Evolutionary conservation across 116 monocot genomes (phyloP), one percentile per base, ranked within the genome.

Genomic region (Papilionanthe hybrid): DNA sequence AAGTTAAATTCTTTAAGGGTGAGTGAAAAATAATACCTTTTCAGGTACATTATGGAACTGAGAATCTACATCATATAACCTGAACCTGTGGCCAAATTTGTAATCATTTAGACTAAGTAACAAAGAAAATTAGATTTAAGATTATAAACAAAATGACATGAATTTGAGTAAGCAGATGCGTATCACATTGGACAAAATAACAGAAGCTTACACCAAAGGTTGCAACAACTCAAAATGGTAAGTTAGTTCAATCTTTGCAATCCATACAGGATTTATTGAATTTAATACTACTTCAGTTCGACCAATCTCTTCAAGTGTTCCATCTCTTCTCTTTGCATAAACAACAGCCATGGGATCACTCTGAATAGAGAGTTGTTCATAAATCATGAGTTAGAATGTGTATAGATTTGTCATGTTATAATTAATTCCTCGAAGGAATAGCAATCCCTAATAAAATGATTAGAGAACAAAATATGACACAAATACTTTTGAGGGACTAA

Each of bases 151-250:
- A 77, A 77, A 53, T 28, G 42, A 78, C 1, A 78, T 9, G 5
- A 63, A 73, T 7, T 9, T 73, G 15, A 53, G 53, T 23, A 60
- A 73, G 73, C 42, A 43, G 1, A 44, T 53, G 42, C 75, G 9
- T 48, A 43, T 42, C 42, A 73, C 19, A 76, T 77, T 49, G 77
- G 67, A 63, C 32, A 77, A 56, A 80, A 76, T 67, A 8, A 80
- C 30, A 73, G 69, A 83, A 77, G 82, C 96, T 92, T 93, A 96
- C 96, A 96, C 89, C 86, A 96, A 55, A 80, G 86, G 85, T 81
- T 96, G 96, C 81, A 92, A 84, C 75, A 91, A 75, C 88, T 96
- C 96, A 88, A 96, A 96, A 72, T 91, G 89, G 80, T 92, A 96
- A 49, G 84, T 90, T 79, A 92, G 77, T 66, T 29, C 76, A 81